Evolutionary conservation across 78 protist genomes (phyloP), one percentile per base, ranked within the genome.

Genomic region (Dictyostelium capitatum): DNA sequence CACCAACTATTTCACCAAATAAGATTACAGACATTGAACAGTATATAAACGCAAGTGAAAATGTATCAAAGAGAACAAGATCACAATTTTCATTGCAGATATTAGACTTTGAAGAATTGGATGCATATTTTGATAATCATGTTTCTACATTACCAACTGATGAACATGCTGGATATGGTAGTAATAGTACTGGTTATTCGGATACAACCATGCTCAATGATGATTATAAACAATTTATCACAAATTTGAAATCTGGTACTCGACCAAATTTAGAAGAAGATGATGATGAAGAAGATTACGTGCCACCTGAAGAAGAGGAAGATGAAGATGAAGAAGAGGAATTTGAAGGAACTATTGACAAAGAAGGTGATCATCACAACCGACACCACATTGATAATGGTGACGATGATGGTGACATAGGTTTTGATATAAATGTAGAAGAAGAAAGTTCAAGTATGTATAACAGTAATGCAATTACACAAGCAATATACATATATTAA

Each of bases 211-310:
- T 75, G 0, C n/a, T 28, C 41, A 20, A 30, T n/a, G 59, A 32
- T 25, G 32, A 41, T 8, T 51, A 51, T n/a, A 79, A 56, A 51
- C 23, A 20, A 6, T 51, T 51, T 56, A 20, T 56, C 10, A 20
- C 73, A n/a, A 79, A 23, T 51, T 47, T 85, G n/a, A 79, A 69
- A 54, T 53, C 80, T 4, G 81, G 91, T 53, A 43, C 70, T 43
- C 10, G n/a, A n/a, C n/a, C 2, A 37, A 37, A 37, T 37, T 37
- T 37, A 37, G 43, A 37, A 37, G 43, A 37, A 37, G 93, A 87
- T 6, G 93, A 87, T 1, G 93, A 87, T 0, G 93, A 87, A 51
- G 57, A 62, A 37, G 93, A 87, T 64, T 87, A 87, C 65, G 32
- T 87, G 1, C 93, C 93, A 28, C 79, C 51, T 12, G 91, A 84